phyloP scores from a whole-genome alignment of 768 basidiomycete genomes.

The Mycena leptocephala region DNA sequence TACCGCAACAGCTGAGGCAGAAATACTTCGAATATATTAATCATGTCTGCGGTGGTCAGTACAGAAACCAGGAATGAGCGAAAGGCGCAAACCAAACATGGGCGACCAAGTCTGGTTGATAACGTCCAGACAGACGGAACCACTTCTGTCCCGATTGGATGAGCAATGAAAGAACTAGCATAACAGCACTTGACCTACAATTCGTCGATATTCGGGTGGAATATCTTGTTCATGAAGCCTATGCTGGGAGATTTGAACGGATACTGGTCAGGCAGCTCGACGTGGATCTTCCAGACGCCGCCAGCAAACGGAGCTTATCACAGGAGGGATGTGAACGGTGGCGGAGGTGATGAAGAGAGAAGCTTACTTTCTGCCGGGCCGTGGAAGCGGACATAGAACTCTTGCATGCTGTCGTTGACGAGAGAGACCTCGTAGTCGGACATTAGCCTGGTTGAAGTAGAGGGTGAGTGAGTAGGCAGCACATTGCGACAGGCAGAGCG shows the following conservation, averaged over 20 bases:
- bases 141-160: slow-evolving; percentile 73
- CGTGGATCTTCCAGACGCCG: slow-evolving; percentile 99
- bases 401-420: slow-evolving; percentile 98
- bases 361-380: slow-evolving; percentile 95
- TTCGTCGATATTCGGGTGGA: slow-evolving; percentile 99
- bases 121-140: slow-evolving; percentile 98
- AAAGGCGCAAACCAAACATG: slow-evolving; percentile 89
- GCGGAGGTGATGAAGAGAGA: slow-evolving; percentile 12
- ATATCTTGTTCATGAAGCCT: slow-evolving; percentile 99
- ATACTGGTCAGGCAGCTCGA: slow-evolving; percentile 98
- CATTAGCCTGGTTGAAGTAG: slow-evolving; percentile 81
- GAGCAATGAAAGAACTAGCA: slow-evolving; percentile 19
- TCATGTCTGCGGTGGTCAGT: slow-evolving; percentile 81
- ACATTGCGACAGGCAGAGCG: slow-evolving; percentile 10
- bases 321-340: slow-evolving; percentile 11
- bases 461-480: slow-evolving; percentile 31
- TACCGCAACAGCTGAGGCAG: slow-evolving; percentile 97
- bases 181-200: slow-evolving; percentile 71
- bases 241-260: slow-evolving; percentile 99
- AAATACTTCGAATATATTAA: slow-evolving; percentile 99
- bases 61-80: not conserved
- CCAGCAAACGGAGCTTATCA: slow-evolving; percentile 93
- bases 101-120: slow-evolving; percentile 99
- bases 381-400: slow-evolving; percentile 97
- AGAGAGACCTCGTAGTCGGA: slow-evolving; percentile 98